A percentile compares a stretch with the other conserved stretches of the same genome.
These are phyloP conservation scores for Apocynum venetum DNA, from an alignment of 257 asterid genomes.

Conservation along the genomic window DNA sequence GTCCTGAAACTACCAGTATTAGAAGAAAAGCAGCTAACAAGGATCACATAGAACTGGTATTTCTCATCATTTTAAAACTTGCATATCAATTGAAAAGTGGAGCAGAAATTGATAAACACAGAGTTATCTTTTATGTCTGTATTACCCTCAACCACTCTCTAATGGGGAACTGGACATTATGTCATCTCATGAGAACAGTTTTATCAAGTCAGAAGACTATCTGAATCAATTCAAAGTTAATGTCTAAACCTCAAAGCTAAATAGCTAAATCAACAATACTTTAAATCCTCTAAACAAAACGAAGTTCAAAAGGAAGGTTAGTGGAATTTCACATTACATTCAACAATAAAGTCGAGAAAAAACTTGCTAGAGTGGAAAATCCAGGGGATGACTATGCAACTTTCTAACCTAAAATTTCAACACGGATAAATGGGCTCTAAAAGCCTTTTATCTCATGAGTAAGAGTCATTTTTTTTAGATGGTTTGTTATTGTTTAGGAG, in stretches of 20 bases:
- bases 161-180: not conserved
- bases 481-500: not conserved
- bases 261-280: not conserved
- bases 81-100: not conserved
- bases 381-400: not conserved
- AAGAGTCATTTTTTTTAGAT: not conserved
- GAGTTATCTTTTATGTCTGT: not conserved
- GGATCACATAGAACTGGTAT: not conserved
- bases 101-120: not conserved
- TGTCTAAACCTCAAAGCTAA: not conserved
- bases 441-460: not conserved
- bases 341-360: not conserved
- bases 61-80: too few species aligned
- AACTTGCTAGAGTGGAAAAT: not conserved
- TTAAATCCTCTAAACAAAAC: not conserved
- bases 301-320: not conserved
- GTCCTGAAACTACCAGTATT: not conserved
- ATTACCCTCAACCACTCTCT: not conserved
- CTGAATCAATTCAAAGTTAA: not conserved
- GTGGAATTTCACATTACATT: not conserved
- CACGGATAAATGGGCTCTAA: not conserved
- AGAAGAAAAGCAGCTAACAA: not conserved
- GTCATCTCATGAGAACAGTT: not conserved
- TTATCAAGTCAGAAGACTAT: not conserved
- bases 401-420: not conserved